Conservation (phyloP, 768 basidiomycete genomes). For the Pleurotus giganteus region DNA sequence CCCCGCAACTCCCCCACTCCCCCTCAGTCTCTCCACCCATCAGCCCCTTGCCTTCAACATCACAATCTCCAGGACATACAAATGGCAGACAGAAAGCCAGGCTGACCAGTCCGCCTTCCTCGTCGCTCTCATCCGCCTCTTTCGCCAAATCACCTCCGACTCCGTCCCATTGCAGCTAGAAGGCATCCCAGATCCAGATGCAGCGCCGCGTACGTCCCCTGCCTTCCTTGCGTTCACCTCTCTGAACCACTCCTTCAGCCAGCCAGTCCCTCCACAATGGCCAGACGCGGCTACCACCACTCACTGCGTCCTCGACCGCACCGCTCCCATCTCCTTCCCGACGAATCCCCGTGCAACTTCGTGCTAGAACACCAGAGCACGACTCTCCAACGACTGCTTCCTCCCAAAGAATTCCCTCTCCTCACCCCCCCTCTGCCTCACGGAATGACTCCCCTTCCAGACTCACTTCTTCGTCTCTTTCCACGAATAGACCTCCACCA, state of each 20-base stretch:
- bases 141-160: slow-evolving; percentile 44
- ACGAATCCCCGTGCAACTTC: slow-evolving; percentile 17
- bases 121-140: slow-evolving; percentile 60
- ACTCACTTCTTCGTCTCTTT: slow-evolving; percentile 38
- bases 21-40: background rate
- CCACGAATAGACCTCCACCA: slow-evolving; percentile 17
- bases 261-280: slow-evolving; percentile 20
- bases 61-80: slow-evolving; percentile 86
- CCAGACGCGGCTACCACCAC: slow-evolving; percentile 18
- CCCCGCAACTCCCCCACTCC: slow-evolving; percentile 10
- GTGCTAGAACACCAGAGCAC: slow-evolving; percentile 17
- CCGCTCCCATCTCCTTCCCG: slow-evolving; percentile 10
- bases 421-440: slow-evolving; percentile 20
- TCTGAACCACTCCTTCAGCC: slow-evolving; percentile 11
- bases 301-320: background rate
- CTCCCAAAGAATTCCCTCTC: slow-evolving; percentile 20
- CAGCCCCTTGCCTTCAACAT: slow-evolving; percentile 73
- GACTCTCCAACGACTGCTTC: slow-evolving; percentile 9
- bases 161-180: slow-evolving; percentile 52
- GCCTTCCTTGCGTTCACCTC: background rate
- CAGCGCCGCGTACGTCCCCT: slow-evolving; percentile 27
- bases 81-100: slow-evolving; percentile 80
- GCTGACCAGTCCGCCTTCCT: slow-evolving; percentile 76
- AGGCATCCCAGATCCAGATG: slow-evolving; percentile 48
- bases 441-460: slow-evolving; percentile 29